Conservation (phyloP, 352 stramenopile genomes). For the Pythium rishiriense region DNA sequence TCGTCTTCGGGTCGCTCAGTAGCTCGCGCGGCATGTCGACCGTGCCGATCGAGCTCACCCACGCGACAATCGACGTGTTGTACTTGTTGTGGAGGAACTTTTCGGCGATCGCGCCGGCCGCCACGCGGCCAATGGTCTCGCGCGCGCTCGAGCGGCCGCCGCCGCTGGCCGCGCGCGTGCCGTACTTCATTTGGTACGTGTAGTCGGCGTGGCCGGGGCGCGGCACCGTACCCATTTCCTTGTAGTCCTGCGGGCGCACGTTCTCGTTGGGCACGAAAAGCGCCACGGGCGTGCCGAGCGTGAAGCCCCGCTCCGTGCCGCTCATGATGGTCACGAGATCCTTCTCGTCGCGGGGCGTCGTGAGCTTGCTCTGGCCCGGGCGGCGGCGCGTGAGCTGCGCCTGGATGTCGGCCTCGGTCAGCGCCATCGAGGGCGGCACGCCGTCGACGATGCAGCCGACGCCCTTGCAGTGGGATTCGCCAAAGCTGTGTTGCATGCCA, state of each 20-base stretch:
- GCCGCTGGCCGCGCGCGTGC: constrained; percentile 95
- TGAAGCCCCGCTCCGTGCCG: constrained; percentile 92
- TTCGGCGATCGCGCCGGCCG: constrained; percentile 95
- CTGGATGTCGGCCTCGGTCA: constrained; percentile 97
- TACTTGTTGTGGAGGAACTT: constrained; percentile 95
- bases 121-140: constrained; percentile 98
- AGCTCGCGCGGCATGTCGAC: constrained; percentile 81
- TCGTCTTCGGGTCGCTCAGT: constrained; percentile 67
- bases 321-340: constrained; percentile 97
- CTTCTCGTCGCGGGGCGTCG: constrained; percentile 97
- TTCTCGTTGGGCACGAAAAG: constrained; percentile 98
- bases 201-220: constrained; percentile 97
- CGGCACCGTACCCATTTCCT: constrained; percentile 94
- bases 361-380: constrained; percentile 97
- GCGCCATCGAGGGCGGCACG: constrained; percentile 94
- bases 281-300: constrained; percentile 96
- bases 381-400: constrained; percentile 96
- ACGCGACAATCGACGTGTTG: constrained; percentile 87
- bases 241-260: constrained; percentile 95
- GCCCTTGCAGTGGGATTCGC: constrained; percentile 98
- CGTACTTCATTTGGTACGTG: constrained; percentile 99
- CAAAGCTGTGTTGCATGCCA: too few species aligned
- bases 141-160: constrained; percentile 95
- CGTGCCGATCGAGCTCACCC: constrained; percentile 85
- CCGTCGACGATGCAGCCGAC: constrained; percentile 98